A percentile compares a stretch with the other conserved stretches of the same genome.
Evolutionary conservation across 805 yeast species (phyloP).

Genomic region (Candida oleophila): DNA sequence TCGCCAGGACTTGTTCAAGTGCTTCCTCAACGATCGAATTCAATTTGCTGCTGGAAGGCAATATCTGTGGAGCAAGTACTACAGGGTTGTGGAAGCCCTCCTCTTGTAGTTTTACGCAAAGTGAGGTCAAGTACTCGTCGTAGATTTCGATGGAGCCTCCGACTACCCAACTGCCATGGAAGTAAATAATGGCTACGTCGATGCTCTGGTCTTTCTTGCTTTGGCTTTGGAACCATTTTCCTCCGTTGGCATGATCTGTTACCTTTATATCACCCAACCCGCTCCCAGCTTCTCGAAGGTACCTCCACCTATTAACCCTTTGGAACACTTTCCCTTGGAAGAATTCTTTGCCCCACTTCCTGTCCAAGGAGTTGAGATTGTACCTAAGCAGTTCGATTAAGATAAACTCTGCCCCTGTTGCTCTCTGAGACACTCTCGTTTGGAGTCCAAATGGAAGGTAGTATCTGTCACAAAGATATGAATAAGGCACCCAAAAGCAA

Average conservation of each 20-base stretch:
- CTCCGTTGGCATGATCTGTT: neutral
- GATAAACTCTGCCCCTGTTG: constrained; percentile 12
- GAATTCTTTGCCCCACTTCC: constrained; percentile 5
- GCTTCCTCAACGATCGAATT: constrained; percentile 5
- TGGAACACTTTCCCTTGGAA: constrained; percentile 24
- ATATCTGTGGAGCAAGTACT: constrained; percentile 27
- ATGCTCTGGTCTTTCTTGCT: constrained; percentile 12
- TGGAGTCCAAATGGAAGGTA: constrained; percentile 17
- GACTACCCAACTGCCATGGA: constrained; percentile 39
- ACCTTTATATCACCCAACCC: constrained; percentile 29
- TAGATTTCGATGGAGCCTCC: constrained; percentile 40
- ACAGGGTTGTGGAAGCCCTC: constrained; percentile 53
- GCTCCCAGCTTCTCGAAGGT: constrained; percentile 28
- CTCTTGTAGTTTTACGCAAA: constrained; percentile 39
- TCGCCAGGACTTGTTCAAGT: constrained; percentile 8
- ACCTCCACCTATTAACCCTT: constrained; percentile 25
- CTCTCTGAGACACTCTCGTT: constrained; percentile 22
- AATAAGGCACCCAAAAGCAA: constrained; percentile 10
- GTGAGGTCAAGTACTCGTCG: constrained; percentile 42
- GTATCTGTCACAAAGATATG: constrained; percentile 5
- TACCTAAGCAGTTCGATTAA: constrained; percentile 9
- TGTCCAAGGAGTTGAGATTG: constrained; percentile 1
- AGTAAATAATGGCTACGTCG: constrained; percentile 43
- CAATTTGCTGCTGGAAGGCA: neutral
- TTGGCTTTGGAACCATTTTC: constrained; percentile 23